Evolutionary conservation across 129 eudicot genomes (phyloP).

Genomic region (Tagetes patula): DNA sequence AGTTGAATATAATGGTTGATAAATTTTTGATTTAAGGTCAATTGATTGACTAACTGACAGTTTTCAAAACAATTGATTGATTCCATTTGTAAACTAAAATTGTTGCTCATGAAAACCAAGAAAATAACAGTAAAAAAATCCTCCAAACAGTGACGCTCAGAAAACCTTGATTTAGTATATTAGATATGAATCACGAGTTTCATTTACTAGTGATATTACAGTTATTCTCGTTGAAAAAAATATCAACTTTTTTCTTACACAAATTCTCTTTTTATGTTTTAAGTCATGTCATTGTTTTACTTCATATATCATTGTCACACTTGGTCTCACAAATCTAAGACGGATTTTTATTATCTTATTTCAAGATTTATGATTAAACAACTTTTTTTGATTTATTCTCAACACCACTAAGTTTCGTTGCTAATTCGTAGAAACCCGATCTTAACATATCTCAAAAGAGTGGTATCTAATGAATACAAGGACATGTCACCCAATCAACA

Average conservation of each 20-base stretch:
- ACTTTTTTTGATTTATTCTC: neutral
- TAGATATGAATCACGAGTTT: no score
- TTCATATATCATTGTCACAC: neutral
- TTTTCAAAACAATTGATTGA: no score
- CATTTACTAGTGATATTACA: no score
- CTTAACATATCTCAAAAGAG: constrained; percentile 14
- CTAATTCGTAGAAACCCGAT: neutral
- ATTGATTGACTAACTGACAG: no score
- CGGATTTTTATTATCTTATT: constrained; percentile 15
- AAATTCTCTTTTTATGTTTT: neutral
- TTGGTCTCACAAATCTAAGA: constrained; percentile 15
- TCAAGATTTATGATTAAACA: constrained; percentile 1
- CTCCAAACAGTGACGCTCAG: no score
- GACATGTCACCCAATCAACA: constrained; percentile 28
- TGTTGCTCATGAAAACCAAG: no score
- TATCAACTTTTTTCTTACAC: neutral
- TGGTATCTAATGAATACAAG: constrained; percentile 19
- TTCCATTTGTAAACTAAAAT: no score
- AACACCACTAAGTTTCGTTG: neutral
- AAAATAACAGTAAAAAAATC: no score
- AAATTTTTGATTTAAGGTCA: no score
- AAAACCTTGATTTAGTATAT: no score
- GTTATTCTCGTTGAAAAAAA: no score
- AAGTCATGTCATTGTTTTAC: neutral
- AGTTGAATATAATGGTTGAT: no score